A percentile compares a stretch with the other conserved stretches of the same genome.
Conservation (phyloP, 805 yeast genomes). For the Cyberlindnera mrakii region DNA sequence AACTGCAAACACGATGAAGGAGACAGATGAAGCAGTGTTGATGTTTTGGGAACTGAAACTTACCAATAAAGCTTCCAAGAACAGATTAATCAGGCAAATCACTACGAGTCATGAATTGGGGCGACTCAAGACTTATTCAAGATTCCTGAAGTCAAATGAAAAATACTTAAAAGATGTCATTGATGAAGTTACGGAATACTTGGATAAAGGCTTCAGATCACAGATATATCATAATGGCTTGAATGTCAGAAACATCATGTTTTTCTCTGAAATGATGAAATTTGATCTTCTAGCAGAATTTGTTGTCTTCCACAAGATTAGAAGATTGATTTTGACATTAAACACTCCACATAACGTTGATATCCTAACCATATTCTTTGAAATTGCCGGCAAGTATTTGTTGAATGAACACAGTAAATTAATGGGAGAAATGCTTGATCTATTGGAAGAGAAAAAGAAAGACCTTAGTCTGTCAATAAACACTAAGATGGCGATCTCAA, state of each 20-base stretch:
- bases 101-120: constrained; percentile 40
- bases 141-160: constrained; percentile 63
- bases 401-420: constrained; percentile 49
- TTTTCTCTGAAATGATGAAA: constrained; percentile 70
- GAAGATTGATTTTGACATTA: constrained; percentile 48
- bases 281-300: constrained; percentile 70
- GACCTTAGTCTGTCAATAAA: constrained; percentile 44
- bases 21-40: constrained; percentile 41
- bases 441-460: constrained; percentile 45
- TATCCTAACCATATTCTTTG: constrained; percentile 62
- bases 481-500: constrained; percentile 53
- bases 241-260: constrained; percentile 51
- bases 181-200: constrained; percentile 43
- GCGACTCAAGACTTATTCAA: constrained; percentile 45
- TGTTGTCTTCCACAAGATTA: constrained; percentile 65
- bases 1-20: constrained; percentile 37
- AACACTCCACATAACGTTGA: constrained; percentile 58
- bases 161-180: constrained; percentile 42
- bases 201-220: constrained; percentile 56
- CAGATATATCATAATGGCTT: constrained; percentile 49
- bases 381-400: constrained; percentile 64
- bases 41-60: constrained; percentile 45
- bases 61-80: constrained; percentile 68
- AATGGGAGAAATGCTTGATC: constrained; percentile 57
- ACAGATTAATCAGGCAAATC: constrained; percentile 53